phyloP scores from a whole-genome alignment of 2,329 filamentous ascomycete species.

The Trichoderma sp. region DNA sequence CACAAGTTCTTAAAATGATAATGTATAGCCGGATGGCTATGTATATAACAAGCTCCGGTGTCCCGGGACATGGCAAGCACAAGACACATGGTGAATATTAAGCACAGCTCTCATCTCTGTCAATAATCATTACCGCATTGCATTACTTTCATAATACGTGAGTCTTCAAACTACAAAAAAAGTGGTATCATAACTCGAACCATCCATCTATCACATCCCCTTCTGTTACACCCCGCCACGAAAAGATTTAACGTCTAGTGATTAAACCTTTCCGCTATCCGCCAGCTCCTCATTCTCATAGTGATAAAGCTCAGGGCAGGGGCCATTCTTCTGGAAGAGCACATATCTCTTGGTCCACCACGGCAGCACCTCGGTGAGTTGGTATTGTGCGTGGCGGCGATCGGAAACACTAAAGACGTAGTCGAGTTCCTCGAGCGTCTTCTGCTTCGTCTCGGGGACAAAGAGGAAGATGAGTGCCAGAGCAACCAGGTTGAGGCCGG shows the following conservation, averaged over 20 bases:
- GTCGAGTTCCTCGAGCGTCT: constrained; percentile 43
- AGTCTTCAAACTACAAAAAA: constrained; percentile 1
- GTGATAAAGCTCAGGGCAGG: constrained; percentile 17
- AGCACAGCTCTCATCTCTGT: not conserved
- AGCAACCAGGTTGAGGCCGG: constrained; percentile 44
- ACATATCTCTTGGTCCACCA: constrained; percentile 20
- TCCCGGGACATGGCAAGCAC: not conserved
- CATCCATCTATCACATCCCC: not conserved
- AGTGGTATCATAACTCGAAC: constrained; percentile 8
- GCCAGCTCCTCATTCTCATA: constrained; percentile 11
- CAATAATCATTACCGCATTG: not conserved
- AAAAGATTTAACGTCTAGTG: not conserved
- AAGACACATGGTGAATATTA: not conserved
- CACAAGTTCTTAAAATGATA: not conserved
- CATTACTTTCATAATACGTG: not conserved
- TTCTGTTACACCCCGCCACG: not conserved
- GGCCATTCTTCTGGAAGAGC: constrained; percentile 9
- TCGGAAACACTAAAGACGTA: constrained; percentile 17
- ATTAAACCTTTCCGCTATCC: not conserved
- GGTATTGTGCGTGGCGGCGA: constrained; percentile 15
- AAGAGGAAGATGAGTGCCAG: constrained; percentile 48
- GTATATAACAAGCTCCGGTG: not conserved
- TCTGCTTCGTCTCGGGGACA: constrained; percentile 48
- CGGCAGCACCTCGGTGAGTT: constrained; percentile 15
- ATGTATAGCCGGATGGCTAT: not conserved